Conservation (phyloP, 371 early-diverging fungal species). For the Mortierella sp. region DNA sequence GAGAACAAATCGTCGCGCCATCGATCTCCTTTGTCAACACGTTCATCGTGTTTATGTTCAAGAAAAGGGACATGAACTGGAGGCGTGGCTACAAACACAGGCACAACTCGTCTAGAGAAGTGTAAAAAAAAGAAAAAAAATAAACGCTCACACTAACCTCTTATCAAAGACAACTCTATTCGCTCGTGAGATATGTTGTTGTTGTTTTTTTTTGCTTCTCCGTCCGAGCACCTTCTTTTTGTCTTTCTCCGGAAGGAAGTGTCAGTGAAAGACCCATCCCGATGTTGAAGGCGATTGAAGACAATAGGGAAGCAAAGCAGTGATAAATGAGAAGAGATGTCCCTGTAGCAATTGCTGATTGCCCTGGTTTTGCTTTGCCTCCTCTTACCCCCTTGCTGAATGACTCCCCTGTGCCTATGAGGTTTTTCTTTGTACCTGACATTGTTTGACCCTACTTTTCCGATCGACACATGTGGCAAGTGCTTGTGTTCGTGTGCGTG, state of each 20-base stretch:
- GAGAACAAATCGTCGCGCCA: background rate
- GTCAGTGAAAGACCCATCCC: background rate
- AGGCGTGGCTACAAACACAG: conserved; percentile 11
- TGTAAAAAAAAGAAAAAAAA: background rate
- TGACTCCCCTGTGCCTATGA: background rate
- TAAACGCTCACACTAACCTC: conserved; percentile 5
- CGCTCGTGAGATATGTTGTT: conserved; percentile 4
- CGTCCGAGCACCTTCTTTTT: background rate
- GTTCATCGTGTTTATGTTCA: background rate
- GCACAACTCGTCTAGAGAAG: background rate
- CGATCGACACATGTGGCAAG: conserved; percentile 6
- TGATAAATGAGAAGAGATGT: no score
- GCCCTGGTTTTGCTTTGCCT: background rate
- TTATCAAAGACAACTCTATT: conserved; percentile 7
- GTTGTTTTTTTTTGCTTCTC: conserved; percentile 2
- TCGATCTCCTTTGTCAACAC: background rate
- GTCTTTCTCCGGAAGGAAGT: background rate
- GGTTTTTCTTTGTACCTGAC: conserved; percentile 3
- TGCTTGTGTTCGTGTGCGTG: background rate
- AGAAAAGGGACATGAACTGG: background rate
- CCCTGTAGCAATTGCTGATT: background rate
- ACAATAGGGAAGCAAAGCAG: background rate
- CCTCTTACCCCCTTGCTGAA: background rate
- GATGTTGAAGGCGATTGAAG: background rate
- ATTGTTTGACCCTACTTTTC: background rate